These are phyloP conservation scores for Euphorbia schlechtendalii DNA, from an alignment of 441 rosid species.

Conservation along the genomic window DNA sequence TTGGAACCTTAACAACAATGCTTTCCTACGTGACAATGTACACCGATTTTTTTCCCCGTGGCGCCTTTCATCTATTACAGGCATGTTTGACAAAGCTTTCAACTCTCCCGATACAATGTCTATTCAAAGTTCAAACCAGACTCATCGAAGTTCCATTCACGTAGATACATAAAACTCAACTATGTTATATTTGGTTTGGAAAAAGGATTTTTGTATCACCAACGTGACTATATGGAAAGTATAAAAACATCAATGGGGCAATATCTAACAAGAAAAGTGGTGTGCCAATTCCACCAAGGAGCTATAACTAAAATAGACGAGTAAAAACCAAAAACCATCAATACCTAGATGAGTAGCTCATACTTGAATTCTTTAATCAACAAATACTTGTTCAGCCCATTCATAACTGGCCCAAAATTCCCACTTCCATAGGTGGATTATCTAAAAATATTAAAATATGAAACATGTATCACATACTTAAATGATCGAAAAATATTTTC, in stretches of 20 bases:
- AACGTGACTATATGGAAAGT: too few relatives aligned
- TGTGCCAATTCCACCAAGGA: neutral
- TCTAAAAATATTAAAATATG: too few relatives aligned
- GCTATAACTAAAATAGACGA: conserved; percentile 3
- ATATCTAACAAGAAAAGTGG: neutral
- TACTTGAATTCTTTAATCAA: conserved; percentile 26
- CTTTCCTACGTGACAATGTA: conserved; percentile 32
- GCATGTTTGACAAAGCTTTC: conserved; percentile 40
- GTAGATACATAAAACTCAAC: neutral
- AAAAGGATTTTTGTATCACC: too few relatives aligned
- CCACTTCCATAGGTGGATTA: conserved; percentile 60
- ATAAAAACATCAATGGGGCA: too few relatives aligned
- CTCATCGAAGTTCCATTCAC: neutral
- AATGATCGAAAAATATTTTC: too few relatives aligned
- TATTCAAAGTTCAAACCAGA: too few relatives aligned
- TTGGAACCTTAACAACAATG: conserved; percentile 82
- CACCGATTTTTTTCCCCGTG: conserved; percentile 30
- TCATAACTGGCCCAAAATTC: conserved; percentile 58
- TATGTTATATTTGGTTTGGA: neutral
- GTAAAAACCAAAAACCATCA: conserved; percentile 7
- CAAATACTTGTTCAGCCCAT: conserved; percentile 47
- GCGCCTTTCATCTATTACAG: conserved; percentile 27
- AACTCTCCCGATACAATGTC: conserved; percentile 21
- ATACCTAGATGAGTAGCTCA: neutral
- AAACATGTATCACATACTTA: too few relatives aligned